Evolutionary conservation across 2,329 filamentous ascomycete genomes (phyloP).

Genomic region (Aspergillus sp.): DNA sequence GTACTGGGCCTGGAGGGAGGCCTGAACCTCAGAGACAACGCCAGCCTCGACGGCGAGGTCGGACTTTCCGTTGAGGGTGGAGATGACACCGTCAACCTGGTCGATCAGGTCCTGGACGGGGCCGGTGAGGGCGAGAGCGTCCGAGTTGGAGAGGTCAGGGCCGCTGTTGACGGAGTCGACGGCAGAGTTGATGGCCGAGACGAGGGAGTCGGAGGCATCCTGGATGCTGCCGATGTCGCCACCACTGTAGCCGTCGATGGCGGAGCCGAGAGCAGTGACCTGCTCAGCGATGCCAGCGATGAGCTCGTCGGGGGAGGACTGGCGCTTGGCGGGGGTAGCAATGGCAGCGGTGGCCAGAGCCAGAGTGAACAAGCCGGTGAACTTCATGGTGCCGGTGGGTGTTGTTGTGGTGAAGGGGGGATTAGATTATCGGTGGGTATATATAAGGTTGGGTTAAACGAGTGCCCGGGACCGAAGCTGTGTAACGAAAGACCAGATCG

Average conservation of each 20-base stretch:
- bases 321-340: constrained; percentile 28
- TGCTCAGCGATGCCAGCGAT: constrained; percentile 26
- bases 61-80: constrained; percentile 34
- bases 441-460: constrained; percentile 21
- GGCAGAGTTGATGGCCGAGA: constrained; percentile 33
- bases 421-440: constrained; percentile 18
- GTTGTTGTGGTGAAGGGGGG: neutral
- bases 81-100: constrained; percentile 30
- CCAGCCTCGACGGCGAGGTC: constrained; percentile 30
- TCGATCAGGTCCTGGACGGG: constrained; percentile 34
- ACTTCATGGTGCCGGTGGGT: constrained; percentile 29
- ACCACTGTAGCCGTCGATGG: constrained; percentile 32
- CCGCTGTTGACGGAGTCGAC: constrained; percentile 29
- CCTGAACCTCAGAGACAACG: constrained; percentile 26
- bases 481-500: constrained; percentile 24
- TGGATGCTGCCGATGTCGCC: constrained; percentile 26
- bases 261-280: constrained; percentile 27
- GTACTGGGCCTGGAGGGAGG: constrained; percentile 32
- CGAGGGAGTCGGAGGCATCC: constrained; percentile 29
- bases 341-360: constrained; percentile 28
- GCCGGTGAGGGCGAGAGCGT: constrained; percentile 33
- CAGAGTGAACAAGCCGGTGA: constrained; percentile 30
- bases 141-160: constrained; percentile 27
- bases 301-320: constrained; percentile 25
- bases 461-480: constrained; percentile 25